Evolutionary conservation across 2,329 filamentous ascomycete genomes (phyloP).

Genomic region (Aspergillus fijiensis): DNA sequence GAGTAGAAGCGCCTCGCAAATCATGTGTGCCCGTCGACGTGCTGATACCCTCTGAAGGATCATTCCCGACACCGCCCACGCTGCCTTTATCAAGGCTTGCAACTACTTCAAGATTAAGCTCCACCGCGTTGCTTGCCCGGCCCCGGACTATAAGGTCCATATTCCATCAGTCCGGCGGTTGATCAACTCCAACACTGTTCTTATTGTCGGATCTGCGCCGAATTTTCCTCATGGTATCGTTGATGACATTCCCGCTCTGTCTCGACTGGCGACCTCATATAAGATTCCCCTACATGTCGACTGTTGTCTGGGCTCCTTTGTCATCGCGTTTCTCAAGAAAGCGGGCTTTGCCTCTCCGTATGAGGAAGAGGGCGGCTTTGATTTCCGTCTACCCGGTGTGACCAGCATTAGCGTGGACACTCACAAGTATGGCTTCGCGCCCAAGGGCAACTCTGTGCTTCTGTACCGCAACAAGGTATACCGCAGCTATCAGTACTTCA

Average conservation of each 20-base stretch:
- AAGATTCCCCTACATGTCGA: constrained; percentile 91
- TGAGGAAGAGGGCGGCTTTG: constrained; percentile 74
- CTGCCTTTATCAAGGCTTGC: constrained; percentile 92
- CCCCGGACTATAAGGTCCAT: constrained; percentile 81
- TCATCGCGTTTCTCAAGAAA: constrained; percentile 85
- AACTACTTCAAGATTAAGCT: constrained; percentile 97
- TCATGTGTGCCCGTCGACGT: not conserved
- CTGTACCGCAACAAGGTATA: constrained; percentile 80
- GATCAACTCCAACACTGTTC: constrained; percentile 88
- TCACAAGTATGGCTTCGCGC: constrained; percentile 98
- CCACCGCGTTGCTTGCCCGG: constrained; percentile 83
- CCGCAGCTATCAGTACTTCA: constrained; percentile 92
- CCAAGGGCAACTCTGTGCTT: constrained; percentile 92
- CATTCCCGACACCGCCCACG: constrained; percentile 89
- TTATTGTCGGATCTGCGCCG: constrained; percentile 90
- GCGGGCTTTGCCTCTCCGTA: constrained; percentile 71
- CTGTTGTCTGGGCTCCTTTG: constrained; percentile 94
- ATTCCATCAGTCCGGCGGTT: constrained; percentile 74
- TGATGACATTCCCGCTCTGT: constrained; percentile 85
- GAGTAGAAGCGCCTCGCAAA: constrained; percentile 35
- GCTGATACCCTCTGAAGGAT: constrained; percentile 59
- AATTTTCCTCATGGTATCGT: constrained; percentile 99
- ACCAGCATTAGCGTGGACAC: constrained; percentile 96
- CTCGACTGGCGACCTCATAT: constrained; percentile 74
- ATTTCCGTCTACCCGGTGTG: constrained; percentile 91